Evolutionary conservation across 306 rosid genomes (phyloP).

Genomic region (Geum urbanum): DNA sequence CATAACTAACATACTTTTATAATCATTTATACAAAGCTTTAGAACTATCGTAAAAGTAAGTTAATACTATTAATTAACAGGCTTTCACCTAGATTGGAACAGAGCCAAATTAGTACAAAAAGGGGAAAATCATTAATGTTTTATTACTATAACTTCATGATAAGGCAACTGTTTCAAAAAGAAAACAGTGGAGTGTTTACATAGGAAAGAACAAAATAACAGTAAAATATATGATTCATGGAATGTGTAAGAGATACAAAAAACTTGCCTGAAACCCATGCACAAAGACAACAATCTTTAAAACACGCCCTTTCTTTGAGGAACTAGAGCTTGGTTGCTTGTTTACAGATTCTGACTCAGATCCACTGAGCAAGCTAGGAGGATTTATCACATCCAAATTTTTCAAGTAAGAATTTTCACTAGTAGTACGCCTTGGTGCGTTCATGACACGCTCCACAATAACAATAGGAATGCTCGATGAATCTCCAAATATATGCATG

Average conservation of each 20-base stretch:
- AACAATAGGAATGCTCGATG: slow-evolving; percentile 66
- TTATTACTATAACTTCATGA: not conserved
- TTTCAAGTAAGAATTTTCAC: slow-evolving; percentile 60
- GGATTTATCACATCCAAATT: slow-evolving; percentile 42
- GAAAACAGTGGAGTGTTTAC: not conserved
- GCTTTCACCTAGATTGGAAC: not conserved
- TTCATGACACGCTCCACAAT: slow-evolving; percentile 80
- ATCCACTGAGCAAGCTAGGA: slow-evolving; percentile 30
- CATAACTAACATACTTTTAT: not conserved
- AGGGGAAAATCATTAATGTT: not conserved
- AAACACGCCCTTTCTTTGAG: slow-evolving; percentile 44
- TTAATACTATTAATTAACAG: not conserved
- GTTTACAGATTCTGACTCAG: slow-evolving; percentile 29
- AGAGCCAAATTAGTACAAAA: not conserved
- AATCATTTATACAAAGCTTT: not conserved
- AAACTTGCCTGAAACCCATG: slow-evolving; percentile 97
- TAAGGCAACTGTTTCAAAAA: not conserved
- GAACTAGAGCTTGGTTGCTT: slow-evolving; percentile 30
- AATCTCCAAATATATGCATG: slow-evolving; percentile 83
- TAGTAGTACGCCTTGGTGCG: slow-evolving; percentile 63
- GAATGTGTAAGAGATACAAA: slow-evolving; percentile 9
- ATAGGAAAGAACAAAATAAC: not conserved
- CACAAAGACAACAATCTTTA: slow-evolving; percentile 86
- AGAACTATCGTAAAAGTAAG: not conserved
- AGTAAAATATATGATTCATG: not conserved